phyloP scores from a whole-genome alignment of 2,329 filamentous ascomycete genomes.

The Zymoseptoria ardabiliae region DNA sequence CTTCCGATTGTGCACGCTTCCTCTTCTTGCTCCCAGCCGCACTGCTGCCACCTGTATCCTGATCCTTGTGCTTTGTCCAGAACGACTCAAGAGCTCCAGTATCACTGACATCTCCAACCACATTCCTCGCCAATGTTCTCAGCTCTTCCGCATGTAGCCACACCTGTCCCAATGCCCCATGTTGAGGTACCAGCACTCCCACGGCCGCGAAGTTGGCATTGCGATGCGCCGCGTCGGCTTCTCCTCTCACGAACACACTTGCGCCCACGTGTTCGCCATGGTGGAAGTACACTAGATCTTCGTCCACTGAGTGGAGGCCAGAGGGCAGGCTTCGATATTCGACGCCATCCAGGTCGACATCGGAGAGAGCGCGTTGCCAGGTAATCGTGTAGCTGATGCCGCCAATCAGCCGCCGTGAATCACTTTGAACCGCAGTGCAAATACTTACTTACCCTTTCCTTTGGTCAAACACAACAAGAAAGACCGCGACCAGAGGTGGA shows the following conservation, averaged over 20 bases:
- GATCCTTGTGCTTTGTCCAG: constrained; percentile 59
- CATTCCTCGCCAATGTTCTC: constrained; percentile 64
- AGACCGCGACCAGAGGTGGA: constrained; percentile 30
- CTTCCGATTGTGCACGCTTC: constrained; percentile 28
- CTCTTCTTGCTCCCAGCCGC: constrained; percentile 24
- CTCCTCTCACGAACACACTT: constrained; percentile 82
- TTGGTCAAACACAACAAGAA: constrained; percentile 32
- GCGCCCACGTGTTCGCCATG: constrained; percentile 75
- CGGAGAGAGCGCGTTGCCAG: constrained; percentile 70
- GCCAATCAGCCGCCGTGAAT: constrained; percentile 1
- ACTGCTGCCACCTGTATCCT: constrained; percentile 25
- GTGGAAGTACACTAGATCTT: constrained; percentile 88
- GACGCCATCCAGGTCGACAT: constrained; percentile 65
- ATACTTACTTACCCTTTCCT: constrained; percentile 29
- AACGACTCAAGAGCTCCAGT: constrained; percentile 65
- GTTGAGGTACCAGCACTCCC: constrained; percentile 80
- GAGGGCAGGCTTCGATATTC: constrained; percentile 97
- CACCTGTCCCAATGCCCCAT: constrained; percentile 74
- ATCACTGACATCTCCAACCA: constrained; percentile 55
- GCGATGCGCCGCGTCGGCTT: constrained; percentile 69
- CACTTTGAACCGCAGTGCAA: neutral
- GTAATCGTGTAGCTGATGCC: constrained; percentile 63
- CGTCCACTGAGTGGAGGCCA: constrained; percentile 77
- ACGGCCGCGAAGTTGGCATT: constrained; percentile 92
- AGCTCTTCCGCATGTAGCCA: constrained; percentile 80